These are phyloP conservation scores for Noccaea bulbosa DNA, from an alignment of 345 rosid species.

Conservation along the genomic window DNA sequence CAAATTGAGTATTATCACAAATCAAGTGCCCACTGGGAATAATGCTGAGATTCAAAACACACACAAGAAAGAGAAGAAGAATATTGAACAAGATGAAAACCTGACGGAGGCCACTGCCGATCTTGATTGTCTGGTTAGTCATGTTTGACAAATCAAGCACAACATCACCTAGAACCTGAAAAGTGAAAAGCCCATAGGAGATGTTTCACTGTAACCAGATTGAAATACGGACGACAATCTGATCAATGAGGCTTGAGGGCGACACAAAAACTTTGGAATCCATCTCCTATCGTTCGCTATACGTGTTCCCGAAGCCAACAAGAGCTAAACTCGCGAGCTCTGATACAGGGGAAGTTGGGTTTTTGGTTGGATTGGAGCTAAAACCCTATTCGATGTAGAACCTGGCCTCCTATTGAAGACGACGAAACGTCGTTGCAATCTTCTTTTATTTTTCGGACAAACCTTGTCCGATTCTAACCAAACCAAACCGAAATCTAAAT, in stretches of 20 bases:
- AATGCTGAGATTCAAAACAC: conserved; percentile 5
- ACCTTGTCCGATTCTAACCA: neutral
- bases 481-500: neutral
- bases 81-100: conserved; percentile 36
- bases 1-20: neutral
- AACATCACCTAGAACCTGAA: conserved; percentile 85
- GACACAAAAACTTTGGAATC: conserved; percentile 44
- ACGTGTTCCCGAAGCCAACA: neutral
- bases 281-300: conserved; percentile 41
- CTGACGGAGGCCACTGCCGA: conserved; percentile 93
- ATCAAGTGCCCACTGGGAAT: neutral
- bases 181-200: conserved; percentile 22
- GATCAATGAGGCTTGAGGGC: conserved; percentile 52
- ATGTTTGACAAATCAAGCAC: conserved; percentile 73
- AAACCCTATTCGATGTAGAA: conserved; percentile 18
- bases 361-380: neutral
- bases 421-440: neutral
- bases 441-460: neutral
- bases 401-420: neutral
- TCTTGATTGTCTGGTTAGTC: conserved; percentile 79
- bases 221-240: conserved; percentile 55
- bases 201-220: neutral
- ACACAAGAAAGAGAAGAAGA: neutral
- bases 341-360: neutral
- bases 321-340: conserved; percentile 15